Evolutionary conservation across 2,329 filamentous ascomycete genomes (phyloP), one percentile per base, ranked within the genome.

Genomic region (Beauveria scarabaeidicola): DNA sequence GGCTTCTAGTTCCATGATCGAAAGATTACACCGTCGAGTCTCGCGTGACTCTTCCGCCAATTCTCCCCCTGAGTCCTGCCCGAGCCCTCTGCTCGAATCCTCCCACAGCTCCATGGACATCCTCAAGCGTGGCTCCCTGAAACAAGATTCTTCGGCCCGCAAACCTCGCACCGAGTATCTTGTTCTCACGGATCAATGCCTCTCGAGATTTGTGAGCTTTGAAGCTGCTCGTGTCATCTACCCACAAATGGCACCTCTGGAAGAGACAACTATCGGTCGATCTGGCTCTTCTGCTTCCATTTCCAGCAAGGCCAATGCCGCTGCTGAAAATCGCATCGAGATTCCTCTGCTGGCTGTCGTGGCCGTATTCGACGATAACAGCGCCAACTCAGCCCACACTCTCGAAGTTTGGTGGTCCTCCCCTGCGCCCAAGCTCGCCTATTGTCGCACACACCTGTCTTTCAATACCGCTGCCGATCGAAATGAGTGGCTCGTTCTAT

Each of bases 361-460:
- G 41, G 78, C 81, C 2, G 75, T 76, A 2, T 83, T 82, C 63
- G 75, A 75, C 32, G 77, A 80, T 32, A 80, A 83, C 64, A 76
- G 75, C 47, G 74, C 75, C 1, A 74, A 76, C 51, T 75, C 78
- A 13, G 75, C 77, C 7, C 81, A 79, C 48, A 79, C 79, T 6
- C 68, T 84, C 54, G 81, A 84, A 65, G 72, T 83, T 2, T 84
- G 81, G 80, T 84, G 81, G 81, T 77, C 75, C 60, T 76, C 76
- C 15, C 67, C 70, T 17, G 71, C 74, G 59, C 74, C 76, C 2
- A 71, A 73, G 13, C 69, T 79, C 44, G 70, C 74, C 15, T 82
- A 80, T 62, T 72, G 72, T 61, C 79, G 76, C 61, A 69, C 77
- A 3, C 76, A 78, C 43, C 69, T 83, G 41, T 78, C 78, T 65